These are phyloP conservation scores for Pichia ethanolica DNA, from an alignment of 805 yeast species.

Conservation along the genomic window DNA sequence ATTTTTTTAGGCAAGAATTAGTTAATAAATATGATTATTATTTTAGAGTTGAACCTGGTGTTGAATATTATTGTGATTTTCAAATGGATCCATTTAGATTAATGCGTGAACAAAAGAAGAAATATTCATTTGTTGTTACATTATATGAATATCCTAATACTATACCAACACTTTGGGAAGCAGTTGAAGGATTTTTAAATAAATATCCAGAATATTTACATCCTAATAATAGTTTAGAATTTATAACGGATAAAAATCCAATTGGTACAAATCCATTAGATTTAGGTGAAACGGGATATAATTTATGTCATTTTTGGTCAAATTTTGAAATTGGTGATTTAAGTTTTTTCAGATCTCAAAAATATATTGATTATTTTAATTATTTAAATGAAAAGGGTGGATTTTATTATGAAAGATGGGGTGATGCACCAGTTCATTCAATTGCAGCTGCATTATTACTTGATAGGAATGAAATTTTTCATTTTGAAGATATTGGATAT, in stretches of 20 bases:
- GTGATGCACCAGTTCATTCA: constrained; percentile 89
- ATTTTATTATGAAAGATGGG: constrained; percentile 87
- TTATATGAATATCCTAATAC: constrained; percentile 79
- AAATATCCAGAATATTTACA: constrained; percentile 57
- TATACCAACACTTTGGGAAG: constrained; percentile 77
- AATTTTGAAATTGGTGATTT: constrained; percentile 74
- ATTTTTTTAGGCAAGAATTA: constrained; percentile 72
- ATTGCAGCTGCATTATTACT: constrained; percentile 57
- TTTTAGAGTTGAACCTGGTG: constrained; percentile 94
- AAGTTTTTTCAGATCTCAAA: constrained; percentile 61
- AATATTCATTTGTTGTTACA: constrained; percentile 82
- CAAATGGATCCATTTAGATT: constrained; percentile 81
- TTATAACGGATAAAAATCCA: constrained; percentile 46
- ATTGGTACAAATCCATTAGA: constrained; percentile 35
- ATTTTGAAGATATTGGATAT: constrained; percentile 79
- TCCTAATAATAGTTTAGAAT: constrained; percentile 52
- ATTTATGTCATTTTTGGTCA: constrained; percentile 83
- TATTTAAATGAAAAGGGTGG: constrained; percentile 63
- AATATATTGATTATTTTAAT: constrained; percentile 55
- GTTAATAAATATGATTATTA: constrained; percentile 75
- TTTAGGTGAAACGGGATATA: constrained; percentile 39
- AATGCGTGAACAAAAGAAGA: constrained; percentile 68
- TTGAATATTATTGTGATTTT: constrained; percentile 81
- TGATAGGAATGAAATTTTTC: constrained; percentile 55
- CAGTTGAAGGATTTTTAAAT: constrained; percentile 55